phyloP scores from a whole-genome alignment of 257 asterid genomes.

The Rubia yunnanensis region DNA sequence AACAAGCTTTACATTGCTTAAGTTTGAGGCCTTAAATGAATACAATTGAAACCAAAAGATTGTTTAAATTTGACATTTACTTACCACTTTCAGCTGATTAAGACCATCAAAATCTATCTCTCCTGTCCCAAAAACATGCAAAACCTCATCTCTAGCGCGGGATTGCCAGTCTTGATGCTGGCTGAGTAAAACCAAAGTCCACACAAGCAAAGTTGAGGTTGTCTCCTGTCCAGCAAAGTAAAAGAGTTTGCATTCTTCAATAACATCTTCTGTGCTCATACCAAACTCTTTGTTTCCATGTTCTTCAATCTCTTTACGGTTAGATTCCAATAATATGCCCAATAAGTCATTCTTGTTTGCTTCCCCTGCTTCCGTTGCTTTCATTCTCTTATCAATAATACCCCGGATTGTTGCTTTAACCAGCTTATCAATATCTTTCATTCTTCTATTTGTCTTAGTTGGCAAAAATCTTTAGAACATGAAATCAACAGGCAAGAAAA shows the following conservation, averaged over 20 bases:
- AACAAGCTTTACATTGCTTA: not conserved
- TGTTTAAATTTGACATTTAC: not conserved
- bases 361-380: conserved; percentile 16
- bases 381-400: conserved; percentile 12
- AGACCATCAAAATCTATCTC: conserved; percentile 16
- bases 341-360: conserved; percentile 15
- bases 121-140: conserved; percentile 5
- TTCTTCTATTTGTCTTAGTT: conserved; percentile 16
- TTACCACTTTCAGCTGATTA: conserved; percentile 17
- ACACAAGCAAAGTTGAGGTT: conserved; percentile 15
- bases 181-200: conserved; percentile 17
- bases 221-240: conserved; percentile 23
- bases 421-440: conserved; percentile 15
- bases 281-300: conserved; percentile 13
- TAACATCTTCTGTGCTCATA: conserved; percentile 14
- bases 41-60: not conserved
- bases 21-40: not conserved
- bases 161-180: conserved; percentile 16
- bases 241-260: conserved; percentile 23
- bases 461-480: conserved; percentile 14
- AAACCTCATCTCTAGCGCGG: conserved; percentile 21
- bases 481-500: not conserved
- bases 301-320: conserved; percentile 12
- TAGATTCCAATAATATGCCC: conserved; percentile 19
- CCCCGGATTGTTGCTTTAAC: conserved; percentile 3